phyloP scores from a whole-genome alignment of 2,329 filamentous ascomycete genomes.

The Microascus cirrosus region DNA sequence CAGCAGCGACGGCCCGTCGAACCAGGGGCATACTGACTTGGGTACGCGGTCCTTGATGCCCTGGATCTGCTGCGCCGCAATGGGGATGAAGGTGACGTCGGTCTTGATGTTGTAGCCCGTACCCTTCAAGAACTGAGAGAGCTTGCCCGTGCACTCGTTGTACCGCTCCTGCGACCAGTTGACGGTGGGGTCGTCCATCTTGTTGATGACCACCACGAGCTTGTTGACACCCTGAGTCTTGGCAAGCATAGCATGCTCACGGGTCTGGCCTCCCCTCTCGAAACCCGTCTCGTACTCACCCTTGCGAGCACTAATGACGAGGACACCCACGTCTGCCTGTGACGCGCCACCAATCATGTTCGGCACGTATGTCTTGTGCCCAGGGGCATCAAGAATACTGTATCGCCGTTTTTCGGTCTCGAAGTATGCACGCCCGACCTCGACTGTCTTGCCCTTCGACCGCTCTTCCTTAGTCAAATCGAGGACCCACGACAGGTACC shows the following conservation, averaged over 20 bases:
- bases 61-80: constrained; percentile 76
- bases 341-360: constrained; percentile 97
- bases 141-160: constrained; percentile 85
- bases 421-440: constrained; percentile 91
- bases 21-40: constrained; percentile 69
- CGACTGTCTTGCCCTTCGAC: constrained; percentile 93
- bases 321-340: constrained; percentile 85
- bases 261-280: constrained; percentile 88
- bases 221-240: constrained; percentile 99
- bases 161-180: constrained; percentile 91
- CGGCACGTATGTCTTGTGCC: constrained; percentile 95
- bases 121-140: constrained; percentile 77
- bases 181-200: constrained; percentile 97
- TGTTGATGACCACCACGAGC: constrained; percentile 89
- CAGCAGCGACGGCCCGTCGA: constrained; percentile 77
- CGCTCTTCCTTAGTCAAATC: constrained; percentile 96
- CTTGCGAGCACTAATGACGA: constrained; percentile 94
- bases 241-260: constrained; percentile 94
- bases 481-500: constrained; percentile 97
- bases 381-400: constrained; percentile 91
- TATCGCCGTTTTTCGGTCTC: constrained; percentile 95
- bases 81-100: constrained; percentile 90
- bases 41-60: constrained; percentile 86
- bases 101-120: constrained; percentile 91
- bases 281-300: constrained; percentile 99